Conservation (phyloP, 2,329 filamentous ascomycete genomes). For the Monilinia aucupariae region DNA sequence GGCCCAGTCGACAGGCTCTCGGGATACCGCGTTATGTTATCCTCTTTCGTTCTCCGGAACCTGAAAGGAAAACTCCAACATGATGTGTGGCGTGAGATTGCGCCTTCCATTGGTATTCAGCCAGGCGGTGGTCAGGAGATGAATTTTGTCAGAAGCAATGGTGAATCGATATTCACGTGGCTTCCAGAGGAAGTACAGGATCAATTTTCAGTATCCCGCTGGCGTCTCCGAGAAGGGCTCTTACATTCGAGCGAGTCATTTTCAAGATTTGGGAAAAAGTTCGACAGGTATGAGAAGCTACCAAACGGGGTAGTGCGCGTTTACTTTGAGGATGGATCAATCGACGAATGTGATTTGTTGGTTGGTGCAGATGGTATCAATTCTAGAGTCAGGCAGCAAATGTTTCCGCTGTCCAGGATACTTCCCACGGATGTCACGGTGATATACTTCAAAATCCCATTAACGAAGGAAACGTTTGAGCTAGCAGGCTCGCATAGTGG, state of each 20-base stretch:
- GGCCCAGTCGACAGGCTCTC: conserved; percentile 23
- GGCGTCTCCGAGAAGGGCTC: conserved; percentile 27
- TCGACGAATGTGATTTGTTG: conserved; percentile 45
- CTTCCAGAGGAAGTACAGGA: conserved; percentile 26
- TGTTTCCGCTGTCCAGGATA: conserved; percentile 26
- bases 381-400: conserved; percentile 42
- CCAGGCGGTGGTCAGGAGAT: conserved; percentile 27
- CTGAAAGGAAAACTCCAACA: conserved; percentile 24
- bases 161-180: conserved; percentile 27
- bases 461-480: conserved; percentile 25
- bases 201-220: conserved; percentile 29
- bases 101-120: conserved; percentile 24
- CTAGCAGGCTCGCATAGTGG: conserved; percentile 22
- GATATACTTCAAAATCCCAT: conserved; percentile 33
- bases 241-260: conserved; percentile 24
- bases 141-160: conserved; percentile 27
- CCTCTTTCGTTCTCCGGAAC: conserved; percentile 26
- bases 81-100: conserved; percentile 25
- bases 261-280: conserved; percentile 34
- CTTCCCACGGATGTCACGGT: conserved; percentile 23
- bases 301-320: conserved; percentile 36
- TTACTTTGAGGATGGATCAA: conserved; percentile 41
- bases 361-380: conserved; percentile 52
- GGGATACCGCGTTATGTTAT: conserved; percentile 31
- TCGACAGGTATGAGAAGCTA: conserved; percentile 30